Percentiles rank a stretch among this genome's conserved stretches.
phyloP scores from a whole-genome alignment of 139 green algal species.

The Chlorella sp. region DNA sequence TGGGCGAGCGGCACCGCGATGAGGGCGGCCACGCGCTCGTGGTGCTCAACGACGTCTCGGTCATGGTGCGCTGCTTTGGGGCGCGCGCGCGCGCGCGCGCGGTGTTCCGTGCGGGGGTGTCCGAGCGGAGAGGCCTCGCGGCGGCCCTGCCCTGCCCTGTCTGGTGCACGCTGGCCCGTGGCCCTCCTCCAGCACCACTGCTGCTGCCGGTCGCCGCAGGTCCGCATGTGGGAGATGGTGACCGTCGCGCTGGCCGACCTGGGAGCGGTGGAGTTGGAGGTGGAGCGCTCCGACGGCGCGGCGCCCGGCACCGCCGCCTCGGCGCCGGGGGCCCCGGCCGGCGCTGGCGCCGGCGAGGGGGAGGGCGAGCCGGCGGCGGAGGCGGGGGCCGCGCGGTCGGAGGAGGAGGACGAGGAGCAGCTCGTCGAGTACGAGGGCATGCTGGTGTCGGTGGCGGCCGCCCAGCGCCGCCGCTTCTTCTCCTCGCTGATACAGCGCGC shows the following conservation, averaged over 20 bases:
- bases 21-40: slow-evolving; percentile 76
- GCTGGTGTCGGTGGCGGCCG: slow-evolving; percentile 76
- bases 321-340: not conserved
- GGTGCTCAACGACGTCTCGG: slow-evolving; percentile 72
- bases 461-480: slow-evolving; percentile 76
- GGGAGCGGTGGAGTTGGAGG: not conserved
- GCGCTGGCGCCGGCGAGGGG: not conserved
- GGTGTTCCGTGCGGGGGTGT: not conserved
- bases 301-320: not conserved
- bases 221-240: slow-evolving; percentile 59
- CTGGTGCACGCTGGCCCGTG: no score
- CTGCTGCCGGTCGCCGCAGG: slow-evolving; percentile 9
- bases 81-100: no score
- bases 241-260: slow-evolving; percentile 46
- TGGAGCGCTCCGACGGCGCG: not conserved
- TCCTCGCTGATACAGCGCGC: slow-evolving; percentile 80
- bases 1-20: slow-evolving; percentile 75
- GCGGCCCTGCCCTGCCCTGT: no score
- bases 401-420: slow-evolving; percentile 35
- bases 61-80: slow-evolving; percentile 48
- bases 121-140: no score
- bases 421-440: slow-evolving; percentile 86
- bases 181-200: no score
- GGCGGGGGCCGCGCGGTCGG: not conserved
- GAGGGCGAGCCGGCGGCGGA: not conserved